Evolutionary conservation across 2,329 filamentous ascomycete genomes (phyloP).

Genomic region (Gnomoniopsis smithogilvyi): DNA sequence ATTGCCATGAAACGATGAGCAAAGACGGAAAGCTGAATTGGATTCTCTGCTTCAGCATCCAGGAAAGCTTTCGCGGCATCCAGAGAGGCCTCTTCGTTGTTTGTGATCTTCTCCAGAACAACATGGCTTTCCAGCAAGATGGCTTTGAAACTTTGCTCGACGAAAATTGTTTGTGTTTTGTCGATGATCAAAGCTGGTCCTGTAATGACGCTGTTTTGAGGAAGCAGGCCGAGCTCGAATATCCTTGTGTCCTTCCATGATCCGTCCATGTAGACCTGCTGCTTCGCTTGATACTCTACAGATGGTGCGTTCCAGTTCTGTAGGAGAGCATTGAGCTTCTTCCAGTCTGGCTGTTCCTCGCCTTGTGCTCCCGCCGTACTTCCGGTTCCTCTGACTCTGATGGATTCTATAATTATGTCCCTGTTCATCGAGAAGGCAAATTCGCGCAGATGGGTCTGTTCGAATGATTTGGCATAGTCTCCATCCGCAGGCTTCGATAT

Average conservation of each 20-base stretch:
- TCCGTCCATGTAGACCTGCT: constrained; percentile 28
- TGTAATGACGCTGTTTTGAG: constrained; percentile 14
- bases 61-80: too few species aligned
- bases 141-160: constrained; percentile 25
- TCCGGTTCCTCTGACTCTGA: constrained; percentile 30
- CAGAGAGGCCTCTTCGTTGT: neutral
- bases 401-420: constrained; percentile 37
- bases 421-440: constrained; percentile 37
- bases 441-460: constrained; percentile 34
- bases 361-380: constrained; percentile 19
- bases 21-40: constrained; percentile 52
- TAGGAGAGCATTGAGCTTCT: constrained; percentile 15
- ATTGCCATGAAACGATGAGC: constrained; percentile 57
- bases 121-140: constrained; percentile 27
- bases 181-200: constrained; percentile 23
- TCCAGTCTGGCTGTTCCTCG: constrained; percentile 16
- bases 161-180: constrained; percentile 29
- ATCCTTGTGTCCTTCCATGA: constrained; percentile 25
- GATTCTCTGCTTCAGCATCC: constrained; percentile 28
- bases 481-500: constrained; percentile 35
- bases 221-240: constrained; percentile 25
- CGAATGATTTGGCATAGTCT: constrained; percentile 35
- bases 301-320: neutral
- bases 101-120: neutral
- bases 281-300: constrained; percentile 17